Base-by-base conservation (phyloP, 345 rosid species). In the Syzygium aqueum region DNA sequence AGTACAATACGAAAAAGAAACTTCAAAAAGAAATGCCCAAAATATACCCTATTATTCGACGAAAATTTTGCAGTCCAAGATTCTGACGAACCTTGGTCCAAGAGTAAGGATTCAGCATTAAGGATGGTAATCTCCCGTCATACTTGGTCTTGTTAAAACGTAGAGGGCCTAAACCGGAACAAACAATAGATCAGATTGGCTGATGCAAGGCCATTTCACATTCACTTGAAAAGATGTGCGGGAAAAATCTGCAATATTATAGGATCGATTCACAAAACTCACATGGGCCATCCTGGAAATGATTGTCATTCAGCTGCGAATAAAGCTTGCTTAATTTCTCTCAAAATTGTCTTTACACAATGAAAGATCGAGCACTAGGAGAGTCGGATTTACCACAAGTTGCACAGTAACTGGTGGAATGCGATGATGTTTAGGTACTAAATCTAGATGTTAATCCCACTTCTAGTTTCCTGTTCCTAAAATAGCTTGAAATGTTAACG, bases 81-180 rank as follows among this genome's bases (percentile, higher is more conserved):
- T 37, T 77, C 9, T 7, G 15, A 17, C 50, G 23, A 16, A 89
- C 93, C 93, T 88, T 84, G 5, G 93, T 90, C 93, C 93, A 91
- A 33, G 91, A 90, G 51, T 86, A 86, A 50, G 90, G 90, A 33
- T 90, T 89, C 51, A 61, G 52, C 43, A 52, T 63, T 57, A 91
- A 77, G 61, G 86, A 49, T 15, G 93, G 91, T 25, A 88, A 50
- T 22, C 89, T 84, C 27, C 92, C 90, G 53, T 59, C 87, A 33
- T 84, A 89, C 53, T 49, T 61, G 53, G 84, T 78, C 82, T 51
- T 50, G 56, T 84, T 85, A 85, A 91, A 88, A 27, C 90, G 63
- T 33, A 91, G 27, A 59, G 90, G 91, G 28, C 91, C 90, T 89
- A 85, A 40, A 37, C 40, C 86, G 53, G 50, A 52, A 28, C 49